Percentiles rank a stretch among this genome's conserved stretches.
These are phyloP conservation scores for Herpotrichia juniperi DNA, from an alignment of 2,329 filamentous ascomycete species.

Conservation along the genomic window DNA sequence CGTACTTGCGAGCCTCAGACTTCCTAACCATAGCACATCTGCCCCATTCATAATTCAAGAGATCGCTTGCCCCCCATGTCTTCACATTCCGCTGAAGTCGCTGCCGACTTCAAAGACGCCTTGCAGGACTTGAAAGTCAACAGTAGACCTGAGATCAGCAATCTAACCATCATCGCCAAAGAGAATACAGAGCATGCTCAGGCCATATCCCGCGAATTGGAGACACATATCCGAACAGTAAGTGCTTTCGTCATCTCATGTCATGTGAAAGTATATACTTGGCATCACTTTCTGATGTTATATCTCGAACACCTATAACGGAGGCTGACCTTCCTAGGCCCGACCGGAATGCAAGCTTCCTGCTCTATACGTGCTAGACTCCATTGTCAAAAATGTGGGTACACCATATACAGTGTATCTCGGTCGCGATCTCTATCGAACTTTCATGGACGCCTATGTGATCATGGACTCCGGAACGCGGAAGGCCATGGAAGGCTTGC, in stretches of 20 bases:
- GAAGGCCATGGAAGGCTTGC: constrained; percentile 93
- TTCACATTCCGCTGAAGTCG: constrained; percentile 79
- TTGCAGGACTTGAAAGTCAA: constrained; percentile 91
- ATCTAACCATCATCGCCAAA: constrained; percentile 94
- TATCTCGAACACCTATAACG: too few relatives aligned
- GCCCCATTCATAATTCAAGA: constrained; percentile 21
- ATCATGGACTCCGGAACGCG: constrained; percentile 83
- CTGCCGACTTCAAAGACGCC: constrained; percentile 91
- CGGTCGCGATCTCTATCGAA: constrained; percentile 87
- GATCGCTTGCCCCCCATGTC: constrained; percentile 62
- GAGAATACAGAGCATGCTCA: constrained; percentile 96
- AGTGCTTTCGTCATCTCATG: constrained; percentile 48
- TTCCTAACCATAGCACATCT: constrained; percentile 30
- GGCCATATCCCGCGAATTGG: constrained; percentile 86
- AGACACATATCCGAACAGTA: constrained; percentile 95
- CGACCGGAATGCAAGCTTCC: constrained; percentile 88
- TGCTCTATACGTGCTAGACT: constrained; percentile 96
- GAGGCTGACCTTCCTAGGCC: constrained; percentile 66
- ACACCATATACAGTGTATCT: constrained; percentile 97
- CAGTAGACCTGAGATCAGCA: constrained; percentile 94
- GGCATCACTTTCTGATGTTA: background rate
- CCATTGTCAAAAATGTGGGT: constrained; percentile 97
- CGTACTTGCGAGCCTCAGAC: constrained; percentile 24
- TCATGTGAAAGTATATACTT: constrained; percentile 1
- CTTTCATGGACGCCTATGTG: constrained; percentile 96